Conservation (phyloP, 2,329 filamentous ascomycete species). For the Arthrobotrys sinensis region DNA sequence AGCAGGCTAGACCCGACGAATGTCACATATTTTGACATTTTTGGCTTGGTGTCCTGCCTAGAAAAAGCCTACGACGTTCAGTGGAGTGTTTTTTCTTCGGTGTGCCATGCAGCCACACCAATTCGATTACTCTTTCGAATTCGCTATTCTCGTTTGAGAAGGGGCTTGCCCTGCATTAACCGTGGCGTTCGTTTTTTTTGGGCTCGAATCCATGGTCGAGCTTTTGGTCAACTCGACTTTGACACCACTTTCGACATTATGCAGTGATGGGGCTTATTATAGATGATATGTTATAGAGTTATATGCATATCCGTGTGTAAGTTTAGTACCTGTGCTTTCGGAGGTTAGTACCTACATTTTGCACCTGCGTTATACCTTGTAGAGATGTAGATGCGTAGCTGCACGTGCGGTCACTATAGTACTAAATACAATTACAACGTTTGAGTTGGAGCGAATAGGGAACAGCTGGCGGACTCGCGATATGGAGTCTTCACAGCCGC, state of each 20-base stretch:
- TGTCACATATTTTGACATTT: slow-evolving; percentile 41
- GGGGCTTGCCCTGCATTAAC: slow-evolving; percentile 23
- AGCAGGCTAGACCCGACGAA: slow-evolving; percentile 11
- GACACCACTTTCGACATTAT: slow-evolving; percentile 39
- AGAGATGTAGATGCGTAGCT: neutral
- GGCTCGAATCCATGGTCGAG: neutral
- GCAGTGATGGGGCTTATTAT: neutral
- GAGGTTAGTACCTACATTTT: neutral
- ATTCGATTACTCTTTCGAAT: no score
- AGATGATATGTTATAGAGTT: neutral
- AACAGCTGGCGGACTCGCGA: neutral
- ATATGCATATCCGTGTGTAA: slow-evolving; percentile 9
- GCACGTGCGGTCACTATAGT: neutral
- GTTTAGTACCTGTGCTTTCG: slow-evolving; percentile 18
- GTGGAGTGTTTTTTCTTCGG: slow-evolving; percentile 34
- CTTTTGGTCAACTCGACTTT: slow-evolving; percentile 20
- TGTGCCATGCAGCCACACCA: neutral
- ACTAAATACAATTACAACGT: neutral
- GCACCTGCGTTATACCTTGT: slow-evolving; percentile 1
- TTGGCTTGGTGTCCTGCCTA: neutral
- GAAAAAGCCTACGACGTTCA: slow-evolving; percentile 27
- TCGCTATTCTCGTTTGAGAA: slow-evolving; percentile 21
- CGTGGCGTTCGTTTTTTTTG: slow-evolving; percentile 29
- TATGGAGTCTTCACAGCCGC: neutral
- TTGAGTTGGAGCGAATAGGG: neutral